Percentiles rank a stretch among this genome's conserved stretches.
Conservation (phyloP, 2,329 filamentous ascomycete genomes). For the Sporothrix sp. region DNA sequence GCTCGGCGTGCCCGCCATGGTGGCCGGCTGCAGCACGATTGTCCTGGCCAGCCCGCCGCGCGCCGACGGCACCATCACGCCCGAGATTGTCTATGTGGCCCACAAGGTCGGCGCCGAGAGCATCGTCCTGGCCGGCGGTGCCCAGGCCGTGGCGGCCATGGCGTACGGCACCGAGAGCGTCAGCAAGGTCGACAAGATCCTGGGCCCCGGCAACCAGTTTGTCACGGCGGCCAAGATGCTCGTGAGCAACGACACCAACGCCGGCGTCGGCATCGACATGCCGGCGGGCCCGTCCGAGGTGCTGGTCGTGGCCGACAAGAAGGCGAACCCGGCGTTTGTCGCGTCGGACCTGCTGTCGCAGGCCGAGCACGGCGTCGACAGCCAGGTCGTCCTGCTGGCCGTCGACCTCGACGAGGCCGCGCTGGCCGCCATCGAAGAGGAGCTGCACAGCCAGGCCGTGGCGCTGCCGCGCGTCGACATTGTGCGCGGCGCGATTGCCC, state of each 20-base stretch:
- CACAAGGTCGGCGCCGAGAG: constrained; percentile 95
- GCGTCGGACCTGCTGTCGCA: constrained; percentile 88
- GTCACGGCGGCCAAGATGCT: constrained; percentile 98
- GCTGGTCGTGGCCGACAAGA: constrained; percentile 84
- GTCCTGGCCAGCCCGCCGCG: constrained; percentile 87
- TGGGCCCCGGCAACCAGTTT: constrained; percentile 96
- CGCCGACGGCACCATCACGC: constrained; percentile 79
- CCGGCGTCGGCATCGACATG: constrained; percentile 95
- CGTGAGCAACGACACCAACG: constrained; percentile 93
- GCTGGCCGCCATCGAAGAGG: constrained; percentile 77
- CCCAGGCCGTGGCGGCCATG: constrained; percentile 91
- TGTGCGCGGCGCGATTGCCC: constrained; percentile 77
- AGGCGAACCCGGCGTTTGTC: constrained; percentile 86
- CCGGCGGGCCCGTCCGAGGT: constrained; percentile 94
- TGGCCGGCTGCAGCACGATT: constrained; percentile 91
- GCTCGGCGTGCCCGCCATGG: constrained; percentile 95
- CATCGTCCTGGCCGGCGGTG: constrained; percentile 90
- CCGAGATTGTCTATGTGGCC: constrained; percentile 93
- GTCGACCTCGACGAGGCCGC: constrained; percentile 65
- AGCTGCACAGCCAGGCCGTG: constrained; percentile 78
- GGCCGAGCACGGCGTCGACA: constrained; percentile 93
- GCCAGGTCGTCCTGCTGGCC: constrained; percentile 85
- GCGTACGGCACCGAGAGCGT: constrained; percentile 94
- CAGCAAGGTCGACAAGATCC: constrained; percentile 96
- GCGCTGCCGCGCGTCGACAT: constrained; percentile 87